phyloP scores from a whole-genome alignment of 140 eudicot species.

The Stevia rebaudiana region DNA sequence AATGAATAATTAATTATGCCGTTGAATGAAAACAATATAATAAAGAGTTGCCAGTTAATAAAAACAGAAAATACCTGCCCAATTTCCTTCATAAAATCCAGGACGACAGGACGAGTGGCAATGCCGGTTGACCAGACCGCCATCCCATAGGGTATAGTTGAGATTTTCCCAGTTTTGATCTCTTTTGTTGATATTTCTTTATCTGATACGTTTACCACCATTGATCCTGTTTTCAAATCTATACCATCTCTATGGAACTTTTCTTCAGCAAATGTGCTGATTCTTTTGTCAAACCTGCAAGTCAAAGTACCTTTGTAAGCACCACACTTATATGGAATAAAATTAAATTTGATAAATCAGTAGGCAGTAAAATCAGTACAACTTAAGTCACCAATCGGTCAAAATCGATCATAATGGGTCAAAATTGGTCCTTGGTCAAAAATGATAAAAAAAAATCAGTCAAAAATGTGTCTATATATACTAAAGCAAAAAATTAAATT shows the following conservation, averaged over 20 bases:
- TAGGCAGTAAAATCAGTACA: too few species aligned
- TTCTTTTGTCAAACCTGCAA: conserved; percentile 96
- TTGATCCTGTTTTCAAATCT: conserved; percentile 74
- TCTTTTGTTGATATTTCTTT: conserved; percentile 74
- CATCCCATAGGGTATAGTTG: conserved; percentile 89
- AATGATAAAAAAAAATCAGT: too few species aligned
- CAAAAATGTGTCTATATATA: too few species aligned
- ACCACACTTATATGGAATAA: not conserved
- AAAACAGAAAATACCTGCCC: conserved; percentile 54
- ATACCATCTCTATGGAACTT: conserved; percentile 94
- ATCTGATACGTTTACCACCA: conserved; percentile 84
- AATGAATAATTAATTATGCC: too few species aligned
- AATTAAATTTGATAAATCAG: not conserved
- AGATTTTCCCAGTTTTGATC: conserved; percentile 48
- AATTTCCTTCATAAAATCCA: conserved; percentile 89
- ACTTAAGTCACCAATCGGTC: too few species aligned
- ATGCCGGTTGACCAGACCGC: conserved; percentile 97
- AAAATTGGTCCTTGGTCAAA: too few species aligned
- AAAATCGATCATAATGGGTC: too few species aligned
- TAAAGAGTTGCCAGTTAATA: not conserved
- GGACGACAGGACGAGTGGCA: conserved; percentile 90
- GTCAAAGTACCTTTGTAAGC: conserved; percentile 4
- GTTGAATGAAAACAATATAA: not conserved
- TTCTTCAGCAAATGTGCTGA: conserved; percentile 80
- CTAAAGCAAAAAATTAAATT: too few species aligned